phyloP scores from a whole-genome alignment of 441 rosid genomes.

The Pelargonium australe region DNA sequence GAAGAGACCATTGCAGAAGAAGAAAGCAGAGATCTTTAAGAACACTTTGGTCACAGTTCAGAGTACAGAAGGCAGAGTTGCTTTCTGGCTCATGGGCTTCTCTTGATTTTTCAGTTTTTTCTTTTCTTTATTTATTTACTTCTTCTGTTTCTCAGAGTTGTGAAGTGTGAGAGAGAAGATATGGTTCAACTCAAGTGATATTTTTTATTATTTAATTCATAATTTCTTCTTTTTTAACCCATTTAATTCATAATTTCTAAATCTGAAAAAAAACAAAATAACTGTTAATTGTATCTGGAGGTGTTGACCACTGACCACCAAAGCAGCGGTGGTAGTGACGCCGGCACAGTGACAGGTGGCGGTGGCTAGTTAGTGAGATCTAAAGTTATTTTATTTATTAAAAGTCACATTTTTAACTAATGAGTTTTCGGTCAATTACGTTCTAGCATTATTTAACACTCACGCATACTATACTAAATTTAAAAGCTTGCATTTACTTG shows the following conservation, averaged over 20 bases:
- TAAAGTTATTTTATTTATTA: too few relatives aligned
- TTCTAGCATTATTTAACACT: too few relatives aligned
- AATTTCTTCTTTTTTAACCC: not conserved
- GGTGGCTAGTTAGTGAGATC: too few relatives aligned
- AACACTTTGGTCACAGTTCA: not conserved
- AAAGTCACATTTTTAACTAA: too few relatives aligned
- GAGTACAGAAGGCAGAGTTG: not conserved
- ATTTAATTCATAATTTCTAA: not conserved
- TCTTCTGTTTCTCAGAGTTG: not conserved
- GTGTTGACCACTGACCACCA: too few relatives aligned
- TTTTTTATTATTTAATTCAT: not conserved
- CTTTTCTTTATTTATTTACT: not conserved
- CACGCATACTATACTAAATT: too few relatives aligned
- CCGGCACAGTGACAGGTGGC: too few relatives aligned
- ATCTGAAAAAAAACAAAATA: too few relatives aligned
- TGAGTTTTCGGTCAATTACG: too few relatives aligned
- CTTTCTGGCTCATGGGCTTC: not conserved
- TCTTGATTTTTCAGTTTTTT: not conserved
- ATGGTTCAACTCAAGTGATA: not conserved
- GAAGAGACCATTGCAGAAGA: slow-evolving; percentile 5
- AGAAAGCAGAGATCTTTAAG: not conserved
- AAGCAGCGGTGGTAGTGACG: too few relatives aligned
- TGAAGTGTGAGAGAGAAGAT: not conserved
- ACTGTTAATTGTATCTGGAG: too few relatives aligned
- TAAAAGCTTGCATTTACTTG: too few relatives aligned